Conservation (phyloP, 306 rosid species). For the Betula pendula region DNA sequence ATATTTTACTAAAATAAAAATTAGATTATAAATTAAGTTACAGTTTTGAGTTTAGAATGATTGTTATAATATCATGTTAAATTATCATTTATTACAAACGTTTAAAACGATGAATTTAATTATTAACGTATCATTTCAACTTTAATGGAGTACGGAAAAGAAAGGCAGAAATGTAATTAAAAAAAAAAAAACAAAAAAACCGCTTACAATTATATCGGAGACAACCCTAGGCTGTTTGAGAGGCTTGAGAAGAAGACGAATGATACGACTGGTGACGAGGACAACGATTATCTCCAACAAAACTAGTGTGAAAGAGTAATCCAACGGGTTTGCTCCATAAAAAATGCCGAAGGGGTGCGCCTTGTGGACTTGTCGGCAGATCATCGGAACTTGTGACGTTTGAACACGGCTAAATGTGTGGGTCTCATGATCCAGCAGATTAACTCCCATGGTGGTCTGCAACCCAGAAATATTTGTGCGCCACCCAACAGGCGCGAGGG, state of each 20-base stretch:
- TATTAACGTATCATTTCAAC: too few relatives aligned
- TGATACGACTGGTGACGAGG: slow-evolving; percentile 21
- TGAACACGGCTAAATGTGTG: neutral
- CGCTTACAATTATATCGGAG: slow-evolving; percentile 68
- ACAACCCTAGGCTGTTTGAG: slow-evolving; percentile 66
- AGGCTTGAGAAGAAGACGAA: slow-evolving; percentile 64
- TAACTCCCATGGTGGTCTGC: neutral
- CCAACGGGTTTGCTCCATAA: slow-evolving; percentile 45
- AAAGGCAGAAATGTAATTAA: too few relatives aligned
- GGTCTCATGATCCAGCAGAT: neutral
- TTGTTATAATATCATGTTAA: too few relatives aligned
- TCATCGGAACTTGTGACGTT: neutral
- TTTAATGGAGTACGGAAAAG: too few relatives aligned
- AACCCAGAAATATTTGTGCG: slow-evolving; percentile 4
- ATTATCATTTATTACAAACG: too few relatives aligned
- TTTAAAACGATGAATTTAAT: too few relatives aligned
- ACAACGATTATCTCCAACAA: slow-evolving; percentile 46
- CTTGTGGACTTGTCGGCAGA: neutral
- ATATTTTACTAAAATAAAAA: too few relatives aligned
- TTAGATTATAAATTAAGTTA: too few relatives aligned
- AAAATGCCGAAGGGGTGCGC: slow-evolving; percentile 28
- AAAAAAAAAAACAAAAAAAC: neutral
- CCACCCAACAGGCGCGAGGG: slow-evolving; percentile 24
- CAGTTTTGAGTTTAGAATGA: too few relatives aligned
- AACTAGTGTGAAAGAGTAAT: slow-evolving; percentile 37